Base-by-base conservation (phyloP, 164 flowering plant genomes). In the Platanus orientalis region DNA sequence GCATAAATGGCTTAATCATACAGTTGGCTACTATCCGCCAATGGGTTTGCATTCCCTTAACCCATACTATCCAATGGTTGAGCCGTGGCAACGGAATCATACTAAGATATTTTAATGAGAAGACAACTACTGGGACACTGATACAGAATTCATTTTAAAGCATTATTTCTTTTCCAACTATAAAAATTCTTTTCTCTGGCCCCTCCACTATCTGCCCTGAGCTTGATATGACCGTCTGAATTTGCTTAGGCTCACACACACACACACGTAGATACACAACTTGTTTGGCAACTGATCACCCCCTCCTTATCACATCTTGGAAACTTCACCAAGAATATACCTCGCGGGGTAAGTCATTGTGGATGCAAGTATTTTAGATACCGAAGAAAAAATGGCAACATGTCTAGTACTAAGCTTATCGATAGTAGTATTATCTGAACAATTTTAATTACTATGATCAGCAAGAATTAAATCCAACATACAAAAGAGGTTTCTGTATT, bases 281-380 rank as follows among this genome's bases (percentile, higher is more conserved):
- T 26, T 53, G 0, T 16, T 45, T 2, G 3, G 20, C 6, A 19
- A 45, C 5, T 45, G 49, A 45, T 45, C 49, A 45, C 56, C 27
- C n/a, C 56, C 5, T 7, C 26, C n/a, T 27, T 14, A 36, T 36
- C 42, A 36, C 42, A 53, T 2, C 32, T 27, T 0, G 23, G 56
- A 19, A 26, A 26, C 56, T 25, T 10, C 6, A 47, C 7, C 6
- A 17, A 60, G 51, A 44, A 36, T 56, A 42, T 68, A 89, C 99
- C 96, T 94, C 99, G 48, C 92, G 97, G 30, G 99, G 65, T 92
- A 94, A 59, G 99, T 94, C 70, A 81, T 58, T 20, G 83, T 48
- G 28, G 99, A 91, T 32, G 99, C 99, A 67, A 84, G 55, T 42
- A 92, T 53, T 79, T 95, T 95, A 2, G 97, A 68, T 40, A 78